Conservation (phyloP, 1,284 basidiomycete genomes). For the Sporisorium iseilematis-ciliati region DNA sequence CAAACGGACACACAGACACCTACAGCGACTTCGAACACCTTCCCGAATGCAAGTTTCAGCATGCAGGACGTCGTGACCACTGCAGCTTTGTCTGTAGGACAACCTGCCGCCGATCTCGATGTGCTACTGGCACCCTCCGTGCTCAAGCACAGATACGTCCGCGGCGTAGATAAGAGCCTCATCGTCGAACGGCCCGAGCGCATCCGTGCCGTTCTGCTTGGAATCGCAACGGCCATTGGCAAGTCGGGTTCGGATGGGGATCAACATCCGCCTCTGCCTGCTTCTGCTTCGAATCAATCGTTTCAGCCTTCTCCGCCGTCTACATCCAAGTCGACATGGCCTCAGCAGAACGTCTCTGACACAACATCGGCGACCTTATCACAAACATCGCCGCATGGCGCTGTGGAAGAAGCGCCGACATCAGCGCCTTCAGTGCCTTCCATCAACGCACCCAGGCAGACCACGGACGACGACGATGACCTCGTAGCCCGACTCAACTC, state of each 20-base stretch:
- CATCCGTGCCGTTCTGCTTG: constrained; percentile 64
- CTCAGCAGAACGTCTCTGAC: background rate
- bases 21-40: background rate
- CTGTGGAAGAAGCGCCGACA: background rate
- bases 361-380: background rate
- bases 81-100: background rate
- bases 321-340: background rate
- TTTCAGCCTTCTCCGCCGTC: constrained; percentile 8
- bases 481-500: constrained; percentile 48
- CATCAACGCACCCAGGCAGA: background rate
- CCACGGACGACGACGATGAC: constrained; percentile 31
- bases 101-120: constrained; percentile 46
- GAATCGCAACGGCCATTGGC: constrained; percentile 55
- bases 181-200: constrained; percentile 68
- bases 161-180: constrained; percentile 61
- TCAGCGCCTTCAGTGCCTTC: background rate
- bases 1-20: constrained; percentile 3
- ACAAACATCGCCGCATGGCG: background rate
- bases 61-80: background rate
- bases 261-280: constrained; percentile 20
- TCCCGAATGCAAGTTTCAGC: background rate
- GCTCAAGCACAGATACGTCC: constrained; percentile 64
- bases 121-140: constrained; percentile 63
- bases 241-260: constrained; percentile 13
- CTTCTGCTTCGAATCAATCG: background rate